These are phyloP conservation scores for Nigrospora sphaerica DNA, from an alignment of 2,329 filamentous ascomycete species.

Conservation along the genomic window DNA sequence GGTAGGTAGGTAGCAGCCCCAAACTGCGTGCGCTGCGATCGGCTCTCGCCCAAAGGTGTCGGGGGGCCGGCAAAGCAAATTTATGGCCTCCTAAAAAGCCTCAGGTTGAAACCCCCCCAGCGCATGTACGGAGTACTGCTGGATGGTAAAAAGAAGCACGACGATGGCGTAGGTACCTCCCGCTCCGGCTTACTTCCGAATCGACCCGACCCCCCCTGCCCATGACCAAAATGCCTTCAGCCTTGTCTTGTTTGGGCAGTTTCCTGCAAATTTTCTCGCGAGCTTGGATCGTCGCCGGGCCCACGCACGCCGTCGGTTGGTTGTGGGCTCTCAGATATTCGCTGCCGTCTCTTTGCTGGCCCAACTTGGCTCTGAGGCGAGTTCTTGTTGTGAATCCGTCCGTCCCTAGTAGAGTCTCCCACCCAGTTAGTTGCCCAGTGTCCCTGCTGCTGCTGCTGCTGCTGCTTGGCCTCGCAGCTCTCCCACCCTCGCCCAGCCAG, in stretches of 20 bases:
- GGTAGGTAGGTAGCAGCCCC: too few relatives aligned
- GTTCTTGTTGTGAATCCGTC: not conserved
- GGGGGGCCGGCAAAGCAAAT: too few relatives aligned
- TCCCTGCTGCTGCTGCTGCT: not conserved
- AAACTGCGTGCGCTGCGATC: too few relatives aligned
- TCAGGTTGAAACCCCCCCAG: too few relatives aligned
- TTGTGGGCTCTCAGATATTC: not conserved
- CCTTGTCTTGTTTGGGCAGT: slow-evolving; percentile 25
- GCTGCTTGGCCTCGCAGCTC: not conserved
- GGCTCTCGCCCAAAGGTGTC: too few relatives aligned
- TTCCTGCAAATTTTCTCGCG: slow-evolving; percentile 17
- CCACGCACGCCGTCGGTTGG: slow-evolving; percentile 8
- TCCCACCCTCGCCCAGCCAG: too few relatives aligned
- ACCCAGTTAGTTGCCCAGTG: not conserved
- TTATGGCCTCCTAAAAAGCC: too few relatives aligned
- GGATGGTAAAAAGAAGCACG: too few relatives aligned
- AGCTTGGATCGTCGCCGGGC: slow-evolving; percentile 13
- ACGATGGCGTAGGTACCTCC: too few relatives aligned
- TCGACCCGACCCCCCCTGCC: too few relatives aligned
- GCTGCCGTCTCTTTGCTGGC: not conserved
- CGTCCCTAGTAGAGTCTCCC: not conserved
- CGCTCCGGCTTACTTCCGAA: too few relatives aligned
- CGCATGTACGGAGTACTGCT: too few relatives aligned
- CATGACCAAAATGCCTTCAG: slow-evolving; percentile 11
- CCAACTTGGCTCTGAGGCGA: slow-evolving; percentile 3